A percentile compares a stretch with the other conserved stretches of the same genome.
These are phyloP conservation scores for Pichia cephalocereana DNA, from an alignment of 805 yeast species.

Conservation along the genomic window DNA sequence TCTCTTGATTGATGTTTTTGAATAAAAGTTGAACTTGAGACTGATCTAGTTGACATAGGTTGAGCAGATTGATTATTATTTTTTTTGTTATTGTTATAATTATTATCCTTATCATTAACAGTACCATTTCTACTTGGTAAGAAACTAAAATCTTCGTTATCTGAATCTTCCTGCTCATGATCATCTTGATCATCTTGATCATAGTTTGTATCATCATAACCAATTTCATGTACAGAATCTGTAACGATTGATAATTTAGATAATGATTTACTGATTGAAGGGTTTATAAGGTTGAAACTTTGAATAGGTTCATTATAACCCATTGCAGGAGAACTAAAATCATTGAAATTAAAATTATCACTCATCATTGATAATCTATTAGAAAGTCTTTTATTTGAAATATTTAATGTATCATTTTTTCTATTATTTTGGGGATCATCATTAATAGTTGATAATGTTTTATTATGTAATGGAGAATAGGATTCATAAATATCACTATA, in stretches of 20 bases:
- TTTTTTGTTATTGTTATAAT: too few relatives aligned
- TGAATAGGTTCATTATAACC: conserved; percentile 21
- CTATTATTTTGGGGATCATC: neutral
- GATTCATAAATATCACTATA: conserved; percentile 11
- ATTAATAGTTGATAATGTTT: neutral
- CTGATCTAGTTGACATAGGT: neutral
- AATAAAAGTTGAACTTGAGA: conserved; percentile 3
- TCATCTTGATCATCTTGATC: neutral
- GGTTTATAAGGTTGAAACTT: conserved; percentile 15
- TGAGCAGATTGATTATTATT: neutral
- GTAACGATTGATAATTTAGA: conserved; percentile 5
- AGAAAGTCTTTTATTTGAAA: neutral
- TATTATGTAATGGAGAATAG: conserved; percentile 4
- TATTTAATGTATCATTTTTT: neutral
- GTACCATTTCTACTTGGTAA: conserved; percentile 5
- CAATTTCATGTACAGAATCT: conserved; percentile 17
- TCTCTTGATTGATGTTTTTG: conserved; percentile 11
- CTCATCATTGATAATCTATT: conserved; percentile 15
- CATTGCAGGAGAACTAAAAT: conserved; percentile 20
- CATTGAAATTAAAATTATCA: conserved; percentile 15
- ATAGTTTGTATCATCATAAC: conserved; percentile 20
- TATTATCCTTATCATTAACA: neutral
- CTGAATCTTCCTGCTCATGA: neutral
- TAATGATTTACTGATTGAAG: conserved; percentile 3
- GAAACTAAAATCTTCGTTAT: conserved; percentile 5